Conservation (phyloP, 1,284 basidiomycete genomes). For the Butyriboletus pseudospeciosus region DNA sequence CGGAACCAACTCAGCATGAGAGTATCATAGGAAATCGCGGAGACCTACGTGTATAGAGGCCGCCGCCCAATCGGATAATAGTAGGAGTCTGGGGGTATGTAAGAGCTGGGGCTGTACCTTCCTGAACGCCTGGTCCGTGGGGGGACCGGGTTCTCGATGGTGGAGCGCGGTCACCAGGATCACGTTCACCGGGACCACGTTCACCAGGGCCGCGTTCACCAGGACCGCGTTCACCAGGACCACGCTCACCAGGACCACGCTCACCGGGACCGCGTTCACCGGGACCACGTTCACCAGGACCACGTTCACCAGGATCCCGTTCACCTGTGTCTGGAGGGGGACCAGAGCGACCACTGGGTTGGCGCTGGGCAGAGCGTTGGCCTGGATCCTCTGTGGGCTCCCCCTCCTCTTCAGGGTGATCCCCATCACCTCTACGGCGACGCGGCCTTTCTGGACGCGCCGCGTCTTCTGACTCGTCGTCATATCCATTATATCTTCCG, state of each 20-base stretch:
- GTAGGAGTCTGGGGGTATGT: conserved; percentile 23
- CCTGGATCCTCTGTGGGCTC: conserved; percentile 12
- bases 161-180: conserved; percentile 7
- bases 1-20: conserved; percentile 7
- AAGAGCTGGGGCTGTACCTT: conserved; percentile 1
- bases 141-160: conserved; percentile 10
- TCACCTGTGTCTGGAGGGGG: conserved; percentile 18
- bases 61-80: conserved; percentile 29
- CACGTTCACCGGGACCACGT: conserved; percentile 17
- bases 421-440: background rate
- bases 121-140: conserved; percentile 11
- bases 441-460: background rate
- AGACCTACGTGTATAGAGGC: conserved; percentile 18
- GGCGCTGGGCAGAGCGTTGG: conserved; percentile 4
- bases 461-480: background rate
- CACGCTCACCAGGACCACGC: conserved; percentile 10
- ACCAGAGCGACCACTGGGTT: conserved; percentile 20
- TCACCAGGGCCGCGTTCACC: conserved; percentile 14
- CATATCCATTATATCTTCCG: background rate
- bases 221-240: conserved; percentile 14
- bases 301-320: conserved; percentile 10
- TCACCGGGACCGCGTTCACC: conserved; percentile 15
- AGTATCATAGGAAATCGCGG: background rate
- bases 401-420: background rate
- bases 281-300: conserved; percentile 14